Conservation (phyloP, 164 flowering plant species). For the Dillenia turbinata region DNA sequence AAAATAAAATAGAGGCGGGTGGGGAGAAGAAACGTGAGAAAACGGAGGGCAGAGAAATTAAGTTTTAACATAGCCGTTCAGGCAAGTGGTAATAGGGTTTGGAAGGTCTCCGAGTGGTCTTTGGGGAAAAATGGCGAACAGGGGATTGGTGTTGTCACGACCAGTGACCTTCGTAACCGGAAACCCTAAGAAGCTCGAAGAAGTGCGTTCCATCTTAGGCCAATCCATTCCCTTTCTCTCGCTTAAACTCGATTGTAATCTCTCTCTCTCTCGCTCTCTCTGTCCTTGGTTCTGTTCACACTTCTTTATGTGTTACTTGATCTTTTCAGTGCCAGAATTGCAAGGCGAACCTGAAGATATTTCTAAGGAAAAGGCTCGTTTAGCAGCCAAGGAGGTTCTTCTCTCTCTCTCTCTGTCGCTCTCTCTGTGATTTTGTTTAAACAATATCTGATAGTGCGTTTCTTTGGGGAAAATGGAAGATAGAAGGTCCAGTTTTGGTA, state of each 20-base stretch:
- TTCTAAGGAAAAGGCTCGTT: slow-evolving; percentile 86
- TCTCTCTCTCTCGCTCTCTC: slow-evolving; percentile 1
- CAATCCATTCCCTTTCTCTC: slow-evolving; percentile 85
- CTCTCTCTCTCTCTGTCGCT: not conserved
- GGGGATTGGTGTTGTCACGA: slow-evolving; percentile 36
- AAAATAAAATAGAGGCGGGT: too few species aligned
- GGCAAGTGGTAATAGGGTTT: too few species aligned
- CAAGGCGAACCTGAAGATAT: slow-evolving; percentile 98
- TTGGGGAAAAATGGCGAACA: slow-evolving; percentile 2
- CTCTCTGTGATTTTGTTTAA: not conserved
- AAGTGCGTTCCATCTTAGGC: slow-evolving; percentile 81
- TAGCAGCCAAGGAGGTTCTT: slow-evolving; percentile 76
- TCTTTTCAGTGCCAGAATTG: slow-evolving; percentile 71
- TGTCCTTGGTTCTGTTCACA: not conserved
- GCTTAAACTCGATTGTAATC: slow-evolving; percentile 73
- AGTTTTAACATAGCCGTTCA: too few species aligned
- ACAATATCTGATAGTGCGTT: not conserved
- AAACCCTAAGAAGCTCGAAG: slow-evolving; percentile 92
- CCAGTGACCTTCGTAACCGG: slow-evolving; percentile 98
- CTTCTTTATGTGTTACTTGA: not conserved
- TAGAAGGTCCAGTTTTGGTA: slow-evolving; percentile 88
- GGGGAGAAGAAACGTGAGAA: too few species aligned
- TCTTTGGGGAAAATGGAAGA: slow-evolving; percentile 31
- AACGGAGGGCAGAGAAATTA: too few species aligned
- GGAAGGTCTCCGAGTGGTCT: too few species aligned